Evolutionary conservation across 805 yeast species (phyloP), one percentile per base, ranked within the genome.

Genomic region (Metschnikowia lachancei): DNA sequence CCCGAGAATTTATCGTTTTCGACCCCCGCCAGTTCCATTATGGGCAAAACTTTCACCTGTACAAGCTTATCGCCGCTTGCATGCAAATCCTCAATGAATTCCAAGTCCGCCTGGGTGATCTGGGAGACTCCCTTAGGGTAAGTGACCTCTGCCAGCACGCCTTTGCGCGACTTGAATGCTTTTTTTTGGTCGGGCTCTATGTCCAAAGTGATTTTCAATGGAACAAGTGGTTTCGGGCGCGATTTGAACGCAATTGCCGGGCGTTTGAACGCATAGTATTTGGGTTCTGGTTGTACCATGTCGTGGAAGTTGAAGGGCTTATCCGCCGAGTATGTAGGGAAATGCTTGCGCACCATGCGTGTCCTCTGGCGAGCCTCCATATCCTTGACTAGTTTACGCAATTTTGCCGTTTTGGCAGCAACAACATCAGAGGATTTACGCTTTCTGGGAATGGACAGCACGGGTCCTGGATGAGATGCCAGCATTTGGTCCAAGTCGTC

Each of bases 281-380:
- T 65, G 1, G 91, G 86, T 10, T 75, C 63, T 1, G 92, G 85
- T 24, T 79, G 76, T 55, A 85, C 85, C 39, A 87, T 65, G 7
- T 77, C 63, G 61, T 85, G 87, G 78, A 84, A 79, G 54, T 81
- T 79, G 55, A 85, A 69, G 1, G 82, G 76, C 37, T 76, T 69
- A 20, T 80, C 75, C 18, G 69, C 70, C 45, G 74, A 69, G 63
- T 83, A 88, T 1, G 76, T 69, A 0, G 96, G 95, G 59, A 76
- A 87, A 56, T 80, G 80, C 30, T 69, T 66, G 34, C 69, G 63
- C 26, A 82, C 61, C 52, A 62, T 63, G 14, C 62, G 51, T 37
- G 59, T 56, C 26, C 51, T 46, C 26, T 62, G 56, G 45, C 61
- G 58, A 20, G 52, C 47, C 48, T 71, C 72, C 53, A 72, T 53